A percentile compares a stretch with the other conserved stretches of the same genome.
Evolutionary conservation across 1,284 basidiomycete genomes (phyloP).

Genomic region (Ganoderma boninense): DNA sequence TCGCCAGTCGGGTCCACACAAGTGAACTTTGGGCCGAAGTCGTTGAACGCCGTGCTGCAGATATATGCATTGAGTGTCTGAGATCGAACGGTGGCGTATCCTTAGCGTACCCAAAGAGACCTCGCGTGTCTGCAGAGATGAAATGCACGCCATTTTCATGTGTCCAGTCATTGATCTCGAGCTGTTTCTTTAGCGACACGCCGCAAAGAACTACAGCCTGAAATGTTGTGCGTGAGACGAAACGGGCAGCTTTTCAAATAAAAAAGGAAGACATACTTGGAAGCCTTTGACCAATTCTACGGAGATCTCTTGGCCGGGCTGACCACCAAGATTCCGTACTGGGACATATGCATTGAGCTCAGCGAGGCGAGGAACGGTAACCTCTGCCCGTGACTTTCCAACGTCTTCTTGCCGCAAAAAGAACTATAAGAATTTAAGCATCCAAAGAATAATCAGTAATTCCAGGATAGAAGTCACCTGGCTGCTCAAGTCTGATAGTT

Average conservation of each 20-base stretch:
- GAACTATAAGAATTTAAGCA: constrained; percentile 65
- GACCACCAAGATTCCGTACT: constrained; percentile 80
- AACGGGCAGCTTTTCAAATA: constrained; percentile 5
- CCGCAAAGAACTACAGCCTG: constrained; percentile 93
- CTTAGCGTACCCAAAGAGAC: constrained; percentile 87
- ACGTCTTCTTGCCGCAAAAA: constrained; percentile 92
- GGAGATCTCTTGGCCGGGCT: constrained; percentile 76
- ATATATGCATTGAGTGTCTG: background rate
- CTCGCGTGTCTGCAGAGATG: constrained; percentile 91
- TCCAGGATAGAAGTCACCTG: constrained; percentile 63
- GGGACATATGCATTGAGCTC: constrained; percentile 98
- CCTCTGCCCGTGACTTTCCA: constrained; percentile 88
- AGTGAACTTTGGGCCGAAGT: constrained; percentile 95
- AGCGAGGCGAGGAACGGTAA: constrained; percentile 89
- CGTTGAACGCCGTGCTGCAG: constrained; percentile 89
- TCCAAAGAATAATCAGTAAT: background rate
- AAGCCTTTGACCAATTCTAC: constrained; percentile 86
- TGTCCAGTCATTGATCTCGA: constrained; percentile 96
- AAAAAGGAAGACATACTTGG: constrained; percentile 66
- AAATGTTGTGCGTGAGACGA: background rate
- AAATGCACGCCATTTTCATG: constrained; percentile 91
- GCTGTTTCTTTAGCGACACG: constrained; percentile 80
- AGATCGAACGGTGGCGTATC: background rate
- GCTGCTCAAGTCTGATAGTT: constrained; percentile 90
- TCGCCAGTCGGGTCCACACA: constrained; percentile 97